A percentile compares a stretch with the other conserved stretches of the same genome.
Conservation (phyloP, 2,329 filamentous ascomycete genomes). For the Parastagonospora nodorum region DNA sequence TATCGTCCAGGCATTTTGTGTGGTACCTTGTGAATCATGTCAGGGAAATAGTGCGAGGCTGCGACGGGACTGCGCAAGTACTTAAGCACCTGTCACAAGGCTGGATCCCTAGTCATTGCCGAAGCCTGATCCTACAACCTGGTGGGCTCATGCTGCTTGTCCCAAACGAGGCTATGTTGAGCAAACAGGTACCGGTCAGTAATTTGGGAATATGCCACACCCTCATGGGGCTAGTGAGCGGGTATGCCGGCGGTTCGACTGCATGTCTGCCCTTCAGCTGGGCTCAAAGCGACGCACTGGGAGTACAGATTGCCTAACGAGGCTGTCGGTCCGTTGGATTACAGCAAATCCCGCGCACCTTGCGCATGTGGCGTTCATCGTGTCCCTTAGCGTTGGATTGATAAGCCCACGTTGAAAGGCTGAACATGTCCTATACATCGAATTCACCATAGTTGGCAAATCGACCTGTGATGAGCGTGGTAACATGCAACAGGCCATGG, state of each 20-base stretch:
- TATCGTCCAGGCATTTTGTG: slow-evolving; percentile 21
- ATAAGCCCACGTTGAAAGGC: slow-evolving; percentile 1
- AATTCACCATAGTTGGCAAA: too few relatives aligned
- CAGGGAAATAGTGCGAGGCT: too few relatives aligned
- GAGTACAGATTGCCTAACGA: slow-evolving; percentile 1
- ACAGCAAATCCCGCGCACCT: slow-evolving; percentile 3
- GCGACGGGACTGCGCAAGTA: too few relatives aligned
- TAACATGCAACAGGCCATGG: too few relatives aligned
- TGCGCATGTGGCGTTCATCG: slow-evolving; percentile 6
- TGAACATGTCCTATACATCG: not conserved
- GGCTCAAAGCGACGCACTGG: slow-evolving; percentile 1
- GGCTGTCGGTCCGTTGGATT: slow-evolving; percentile 1
- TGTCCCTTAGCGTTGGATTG: slow-evolving; percentile 4
- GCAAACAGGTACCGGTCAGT: slow-evolving; percentile 9
- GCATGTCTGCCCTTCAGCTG: slow-evolving; percentile 5
- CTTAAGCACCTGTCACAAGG: too few relatives aligned
- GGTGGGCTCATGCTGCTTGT: slow-evolving; percentile 2
- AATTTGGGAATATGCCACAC: slow-evolving; percentile 6
- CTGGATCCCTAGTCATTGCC: too few relatives aligned
- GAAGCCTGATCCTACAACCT: too few relatives aligned
- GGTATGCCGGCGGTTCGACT: slow-evolving; percentile 2
- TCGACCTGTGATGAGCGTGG: too few relatives aligned
- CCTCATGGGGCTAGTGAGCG: slow-evolving; percentile 2
- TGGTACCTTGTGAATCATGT: not conserved
- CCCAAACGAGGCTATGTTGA: slow-evolving; percentile 7